Percentiles rank a stretch among this genome's conserved stretches.
Evolutionary conservation across 2,329 filamentous ascomycete species (phyloP).

Genomic region (Botrytis galanthina): DNA sequence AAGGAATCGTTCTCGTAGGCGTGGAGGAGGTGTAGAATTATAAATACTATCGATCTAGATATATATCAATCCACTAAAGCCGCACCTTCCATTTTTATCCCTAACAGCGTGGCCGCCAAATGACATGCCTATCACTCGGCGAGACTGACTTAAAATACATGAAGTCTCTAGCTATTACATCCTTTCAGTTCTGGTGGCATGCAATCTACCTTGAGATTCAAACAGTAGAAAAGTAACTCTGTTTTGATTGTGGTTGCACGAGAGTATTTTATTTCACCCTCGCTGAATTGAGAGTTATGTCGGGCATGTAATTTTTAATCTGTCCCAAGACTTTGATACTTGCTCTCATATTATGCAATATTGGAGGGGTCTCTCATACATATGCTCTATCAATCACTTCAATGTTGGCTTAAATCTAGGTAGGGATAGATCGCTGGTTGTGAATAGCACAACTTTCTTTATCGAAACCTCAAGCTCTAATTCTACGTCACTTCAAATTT

Average conservation of each 20-base stretch:
- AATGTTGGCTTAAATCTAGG: not conserved
- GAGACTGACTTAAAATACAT: not conserved
- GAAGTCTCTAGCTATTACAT: not conserved
- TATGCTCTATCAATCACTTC: not conserved
- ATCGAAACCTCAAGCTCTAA: not conserved
- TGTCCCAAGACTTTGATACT: not conserved
- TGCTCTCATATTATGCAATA: fast-evolving
- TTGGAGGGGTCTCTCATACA: not conserved
- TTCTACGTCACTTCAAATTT: not conserved
- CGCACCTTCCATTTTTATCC: no score
- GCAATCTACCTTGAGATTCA: not conserved
- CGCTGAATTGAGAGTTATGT: not conserved
- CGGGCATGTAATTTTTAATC: not conserved
- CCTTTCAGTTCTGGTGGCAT: not conserved
- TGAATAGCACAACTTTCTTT: not conserved
- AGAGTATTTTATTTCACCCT: not conserved
- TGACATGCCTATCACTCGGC: not conserved
- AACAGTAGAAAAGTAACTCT: not conserved
- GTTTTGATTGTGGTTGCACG: not conserved
- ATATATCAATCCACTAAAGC: no score
- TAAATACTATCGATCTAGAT: no score
- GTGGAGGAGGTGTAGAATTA: no score
- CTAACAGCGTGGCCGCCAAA: not conserved
- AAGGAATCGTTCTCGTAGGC: no score
- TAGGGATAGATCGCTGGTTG: not conserved